phyloP scores from a whole-genome alignment of 495 filamentous ascomycete species.

The Margaritispora aquatica region DNA sequence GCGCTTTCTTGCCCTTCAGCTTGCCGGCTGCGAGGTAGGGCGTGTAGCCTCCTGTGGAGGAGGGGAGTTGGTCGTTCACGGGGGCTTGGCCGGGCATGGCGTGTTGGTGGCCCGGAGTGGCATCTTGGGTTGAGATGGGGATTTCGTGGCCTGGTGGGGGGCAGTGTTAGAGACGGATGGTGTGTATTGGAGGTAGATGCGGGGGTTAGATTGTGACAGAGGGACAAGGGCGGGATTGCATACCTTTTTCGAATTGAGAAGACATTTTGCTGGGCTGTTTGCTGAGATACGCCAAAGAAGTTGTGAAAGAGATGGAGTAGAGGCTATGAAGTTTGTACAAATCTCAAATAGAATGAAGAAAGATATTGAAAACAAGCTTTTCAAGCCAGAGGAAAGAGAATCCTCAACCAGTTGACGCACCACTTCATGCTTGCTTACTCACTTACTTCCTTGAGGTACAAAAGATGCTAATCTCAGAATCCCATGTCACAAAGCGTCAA shows the following conservation, averaged over 20 bases:
- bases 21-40: slow-evolving; percentile 77
- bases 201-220: not conserved
- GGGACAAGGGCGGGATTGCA: not conserved
- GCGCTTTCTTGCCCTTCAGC: slow-evolving; percentile 62
- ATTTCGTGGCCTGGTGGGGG: slow-evolving; percentile 53
- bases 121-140: slow-evolving; percentile 58
- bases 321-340: too few relatives aligned
- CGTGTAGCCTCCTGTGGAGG: slow-evolving; percentile 62
- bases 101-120: slow-evolving; percentile 57
- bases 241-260: slow-evolving; percentile 50
- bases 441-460: not conserved
- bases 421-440: slow-evolving; percentile 7
- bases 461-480: not conserved
- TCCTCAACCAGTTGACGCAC: slow-evolving; percentile 16
- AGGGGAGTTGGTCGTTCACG: slow-evolving; percentile 59
- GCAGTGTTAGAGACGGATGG: not conserved
- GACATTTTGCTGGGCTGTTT: slow-evolving; percentile 30
- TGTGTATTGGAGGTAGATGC: not conserved
- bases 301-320: not conserved
- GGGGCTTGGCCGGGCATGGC: slow-evolving; percentile 58
- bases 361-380: not conserved
- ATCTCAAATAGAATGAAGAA: not conserved
- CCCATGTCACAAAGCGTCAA: not conserved
- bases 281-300: not conserved
- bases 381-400: slow-evolving; percentile 13